phyloP scores from a whole-genome alignment of 73 alveolate species.

The Uronychia binucleata region DNA sequence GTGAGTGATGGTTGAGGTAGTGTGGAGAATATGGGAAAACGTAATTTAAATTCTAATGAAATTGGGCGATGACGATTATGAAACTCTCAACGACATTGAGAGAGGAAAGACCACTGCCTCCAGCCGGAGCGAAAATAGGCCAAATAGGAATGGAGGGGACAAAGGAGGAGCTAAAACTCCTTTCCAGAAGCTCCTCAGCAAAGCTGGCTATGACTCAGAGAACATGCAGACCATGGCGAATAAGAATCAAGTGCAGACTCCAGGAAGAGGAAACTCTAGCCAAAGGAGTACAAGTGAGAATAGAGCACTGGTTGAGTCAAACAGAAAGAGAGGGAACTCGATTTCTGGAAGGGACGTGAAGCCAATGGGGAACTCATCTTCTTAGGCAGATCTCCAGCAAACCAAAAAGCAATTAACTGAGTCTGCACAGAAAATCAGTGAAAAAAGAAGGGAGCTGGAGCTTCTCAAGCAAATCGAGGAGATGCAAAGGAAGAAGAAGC shows the following conservation, averaged over 20 bases:
- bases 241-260: neutral
- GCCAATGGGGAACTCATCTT: neutral
- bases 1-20: too few relatives aligned
- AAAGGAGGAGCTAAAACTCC: constrained; percentile 1
- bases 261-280: neutral
- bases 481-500: neutral
- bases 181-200: neutral
- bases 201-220: neutral
- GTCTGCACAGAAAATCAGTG: neutral
- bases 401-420: neutral
- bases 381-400: neutral
- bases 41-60: too few relatives aligned
- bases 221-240: neutral
- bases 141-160: too few relatives aligned
- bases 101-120: too few relatives aligned
- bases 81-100: too few relatives aligned
- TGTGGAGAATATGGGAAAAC: too few relatives aligned
- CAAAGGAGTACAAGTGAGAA: neutral
- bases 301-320: neutral
- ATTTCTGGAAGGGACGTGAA: neutral
- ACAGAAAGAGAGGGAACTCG: neutral
- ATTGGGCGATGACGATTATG: too few relatives aligned
- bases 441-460: neutral
- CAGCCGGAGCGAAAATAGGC: too few relatives aligned
- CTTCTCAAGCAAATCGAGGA: neutral